Percentiles rank a stretch among this genome's conserved stretches.
Conservation (phyloP, 495 filamentous ascomycete species). For the Hyphodiscus hymeniophilus region DNA sequence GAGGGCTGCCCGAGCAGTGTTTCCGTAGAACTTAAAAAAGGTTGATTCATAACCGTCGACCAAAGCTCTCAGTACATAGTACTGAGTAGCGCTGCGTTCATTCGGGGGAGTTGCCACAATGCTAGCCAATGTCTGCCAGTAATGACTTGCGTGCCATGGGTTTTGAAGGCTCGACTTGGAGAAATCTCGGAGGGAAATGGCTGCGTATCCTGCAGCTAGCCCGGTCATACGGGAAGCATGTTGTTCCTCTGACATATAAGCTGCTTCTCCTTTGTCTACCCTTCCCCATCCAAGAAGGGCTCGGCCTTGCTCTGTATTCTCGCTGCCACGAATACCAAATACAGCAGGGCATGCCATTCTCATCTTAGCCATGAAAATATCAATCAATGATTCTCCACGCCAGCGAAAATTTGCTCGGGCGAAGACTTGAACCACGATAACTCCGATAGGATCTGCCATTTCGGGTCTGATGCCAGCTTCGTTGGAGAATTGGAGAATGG, state of each 20-base stretch:
- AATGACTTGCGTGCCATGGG: constrained; percentile 70
- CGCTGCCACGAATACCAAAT: constrained; percentile 72
- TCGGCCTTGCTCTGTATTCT: constrained; percentile 63
- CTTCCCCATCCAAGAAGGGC: constrained; percentile 69
- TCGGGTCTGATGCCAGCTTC: constrained; percentile 63
- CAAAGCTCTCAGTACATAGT: constrained; percentile 68
- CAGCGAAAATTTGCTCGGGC: constrained; percentile 56
- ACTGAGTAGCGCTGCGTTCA: constrained; percentile 68
- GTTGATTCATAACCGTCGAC: constrained; percentile 60
- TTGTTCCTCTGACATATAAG: constrained; percentile 52
- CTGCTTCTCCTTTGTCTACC: constrained; percentile 32
- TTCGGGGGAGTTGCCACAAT: constrained; percentile 62
- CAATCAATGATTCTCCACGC: constrained; percentile 65
- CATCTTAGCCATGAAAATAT: constrained; percentile 84
- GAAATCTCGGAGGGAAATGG: constrained; percentile 76
- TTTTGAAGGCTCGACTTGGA: constrained; percentile 51
- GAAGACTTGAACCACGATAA: constrained; percentile 67
- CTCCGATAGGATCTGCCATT: constrained; percentile 75
- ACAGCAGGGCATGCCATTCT: constrained; percentile 74
- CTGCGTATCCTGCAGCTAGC: constrained; percentile 72
- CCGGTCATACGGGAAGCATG: constrained; percentile 81
- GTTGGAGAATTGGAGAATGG: constrained; percentile 65
- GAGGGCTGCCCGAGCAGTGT: constrained; percentile 55
- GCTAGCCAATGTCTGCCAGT: constrained; percentile 67
- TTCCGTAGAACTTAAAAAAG: constrained; percentile 72